Evolutionary conservation across 129 eudicot genomes (phyloP), one percentile per base, ranked within the genome.

Genomic region (Apium graveolens): DNA sequence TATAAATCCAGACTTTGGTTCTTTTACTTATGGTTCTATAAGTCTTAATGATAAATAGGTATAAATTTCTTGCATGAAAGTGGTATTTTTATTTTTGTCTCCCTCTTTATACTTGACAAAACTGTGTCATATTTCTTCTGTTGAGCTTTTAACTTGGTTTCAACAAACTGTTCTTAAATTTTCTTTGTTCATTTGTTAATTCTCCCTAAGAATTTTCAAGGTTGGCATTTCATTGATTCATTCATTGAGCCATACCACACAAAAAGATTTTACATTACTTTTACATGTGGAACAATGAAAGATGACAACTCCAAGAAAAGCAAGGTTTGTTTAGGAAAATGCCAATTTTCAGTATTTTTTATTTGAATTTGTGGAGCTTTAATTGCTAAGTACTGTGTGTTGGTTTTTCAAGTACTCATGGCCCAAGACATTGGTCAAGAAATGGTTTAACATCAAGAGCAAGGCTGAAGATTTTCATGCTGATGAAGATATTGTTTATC

Each of bases 371-470:
- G 42, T 32, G 21, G 20, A 53, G 38, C 37, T 63, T 43, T 74
- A 44, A 24, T 79, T 83, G 81, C 84, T 83, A 53, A 69, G 70
- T 26, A 11, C 27, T 84, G 27, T 45, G 31, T 76, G 76, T 68
- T 80, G 73, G 63, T 73, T 74, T 31, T 78, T 84, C 85, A 85
- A 95, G 96, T 88, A 88, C 79, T 91, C 92, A 80, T 95, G 96
- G 98, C 87, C 97, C 13, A 94, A 91, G 87, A 86, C 88, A 77
- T 81, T 95, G 81, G 90, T 90, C 51, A 94, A 91, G 92, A 94
- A 94, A 86, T 94, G 96, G 98, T 84, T 94, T 81, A 91, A 88
- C 74, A 85, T 90, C 86, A 88, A 84, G 89, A 88, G 80, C 76
- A 91, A 90, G 84, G 84, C 85, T 78, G 92, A 88, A 80, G 96